Evolutionary conservation across 2,329 filamentous ascomycete species (phyloP).

Genomic region (Cadophora sp.): DNA sequence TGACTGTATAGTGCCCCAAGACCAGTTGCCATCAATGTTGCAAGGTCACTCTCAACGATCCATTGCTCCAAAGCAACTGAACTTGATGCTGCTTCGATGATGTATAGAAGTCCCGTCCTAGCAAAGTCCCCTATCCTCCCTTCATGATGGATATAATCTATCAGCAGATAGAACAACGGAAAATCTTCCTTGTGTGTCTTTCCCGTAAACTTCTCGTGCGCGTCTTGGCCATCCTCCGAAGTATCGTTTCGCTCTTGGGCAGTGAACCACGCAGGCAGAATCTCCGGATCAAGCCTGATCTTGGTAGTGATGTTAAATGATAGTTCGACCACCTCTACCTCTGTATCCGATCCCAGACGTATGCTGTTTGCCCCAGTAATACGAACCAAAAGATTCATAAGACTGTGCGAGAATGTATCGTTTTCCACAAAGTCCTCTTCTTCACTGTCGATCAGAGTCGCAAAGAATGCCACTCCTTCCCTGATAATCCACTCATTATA

Average conservation of each 20-base stretch:
- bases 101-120: slow-evolving; percentile 89
- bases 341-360: slow-evolving; percentile 78
- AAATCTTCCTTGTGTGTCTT: slow-evolving; percentile 91
- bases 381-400: slow-evolving; percentile 85
- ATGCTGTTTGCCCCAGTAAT: slow-evolving; percentile 78
- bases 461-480: slow-evolving; percentile 85
- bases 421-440: slow-evolving; percentile 95
- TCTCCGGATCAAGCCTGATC: slow-evolving; percentile 86
- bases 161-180: slow-evolving; percentile 91
- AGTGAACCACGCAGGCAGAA: slow-evolving; percentile 91
- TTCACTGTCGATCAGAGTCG: slow-evolving; percentile 92
- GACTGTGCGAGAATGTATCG: slow-evolving; percentile 80
- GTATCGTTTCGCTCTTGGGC: slow-evolving; percentile 52
- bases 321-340: slow-evolving; percentile 88
- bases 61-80: slow-evolving; percentile 87
- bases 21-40: slow-evolving; percentile 96
- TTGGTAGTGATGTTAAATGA: slow-evolving; percentile 97
- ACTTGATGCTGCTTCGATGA: slow-evolving; percentile 90
- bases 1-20: slow-evolving; percentile 78
- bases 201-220: slow-evolving; percentile 77
- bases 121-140: slow-evolving; percentile 96
- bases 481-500: slow-evolving; percentile 87
- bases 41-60: slow-evolving; percentile 96
- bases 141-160: slow-evolving; percentile 97
- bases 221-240: slow-evolving; percentile 48